A percentile compares a stretch with the other conserved stretches of the same genome.
phyloP scores from a whole-genome alignment of 345 rosid genomes.

The Microthlaspi erraticum region DNA sequence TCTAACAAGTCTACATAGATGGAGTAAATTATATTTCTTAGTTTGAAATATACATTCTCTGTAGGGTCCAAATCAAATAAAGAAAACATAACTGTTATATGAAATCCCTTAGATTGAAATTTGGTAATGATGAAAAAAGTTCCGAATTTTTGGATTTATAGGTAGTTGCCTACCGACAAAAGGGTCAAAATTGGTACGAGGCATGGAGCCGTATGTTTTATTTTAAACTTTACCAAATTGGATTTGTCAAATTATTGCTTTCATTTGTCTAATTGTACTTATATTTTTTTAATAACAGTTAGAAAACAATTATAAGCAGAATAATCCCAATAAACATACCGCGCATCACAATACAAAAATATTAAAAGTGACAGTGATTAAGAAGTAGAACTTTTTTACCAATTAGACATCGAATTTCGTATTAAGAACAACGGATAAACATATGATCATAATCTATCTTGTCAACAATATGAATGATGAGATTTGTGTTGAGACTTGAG shows the following conservation, averaged over 20 bases:
- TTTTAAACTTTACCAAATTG: conserved; percentile 8
- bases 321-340: too few relatives aligned
- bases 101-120: conserved; percentile 24
- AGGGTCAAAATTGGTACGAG: conserved; percentile 32
- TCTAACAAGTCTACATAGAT: conserved; percentile 25
- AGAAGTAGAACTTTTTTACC: too few relatives aligned
- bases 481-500: too few relatives aligned
- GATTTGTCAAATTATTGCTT: not conserved
- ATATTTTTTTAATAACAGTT: not conserved
- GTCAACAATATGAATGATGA: too few relatives aligned
- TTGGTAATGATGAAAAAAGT: not conserved
- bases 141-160: conserved; percentile 18
- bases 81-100: not conserved
- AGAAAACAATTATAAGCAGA: not conserved
- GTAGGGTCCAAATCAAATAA: conserved; percentile 18
- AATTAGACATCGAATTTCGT: too few relatives aligned
- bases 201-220: conserved; percentile 31
- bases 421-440: too few relatives aligned
- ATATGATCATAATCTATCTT: too few relatives aligned
- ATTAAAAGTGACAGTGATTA: too few relatives aligned
- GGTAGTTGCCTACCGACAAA: conserved; percentile 44
- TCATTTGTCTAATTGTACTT: not conserved
- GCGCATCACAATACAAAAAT: too few relatives aligned
- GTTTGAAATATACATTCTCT: conserved; percentile 29
- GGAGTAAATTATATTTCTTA: conserved; percentile 18